A percentile compares a stretch with the other conserved stretches of the same genome.
Evolutionary conservation across 371 early-diverging fungal species (phyloP).

Genomic region (Mucor sp.): DNA sequence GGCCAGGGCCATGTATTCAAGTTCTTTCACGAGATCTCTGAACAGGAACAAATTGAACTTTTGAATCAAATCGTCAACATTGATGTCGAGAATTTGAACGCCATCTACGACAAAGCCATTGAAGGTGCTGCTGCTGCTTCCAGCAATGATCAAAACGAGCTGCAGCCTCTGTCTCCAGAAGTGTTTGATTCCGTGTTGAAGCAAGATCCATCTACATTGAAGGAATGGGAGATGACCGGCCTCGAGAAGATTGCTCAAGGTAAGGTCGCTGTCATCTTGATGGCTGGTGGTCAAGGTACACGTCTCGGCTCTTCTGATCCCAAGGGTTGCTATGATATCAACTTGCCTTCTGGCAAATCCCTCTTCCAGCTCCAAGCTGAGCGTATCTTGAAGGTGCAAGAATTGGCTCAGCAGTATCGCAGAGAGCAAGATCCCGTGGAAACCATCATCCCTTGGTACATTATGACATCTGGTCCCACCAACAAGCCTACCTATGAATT

Average conservation of each 20-base stretch:
- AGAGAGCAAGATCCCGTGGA: slow-evolving; percentile 27
- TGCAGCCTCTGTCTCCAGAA: slow-evolving; percentile 79
- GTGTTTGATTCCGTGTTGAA: slow-evolving; percentile 77
- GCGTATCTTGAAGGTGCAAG: slow-evolving; percentile 84
- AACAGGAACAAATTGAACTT: slow-evolving; percentile 59
- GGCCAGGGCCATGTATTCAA: slow-evolving; percentile 92
- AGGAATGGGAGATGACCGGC: slow-evolving; percentile 76
- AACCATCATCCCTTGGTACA: slow-evolving; percentile 85
- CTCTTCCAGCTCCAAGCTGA: slow-evolving; percentile 94
- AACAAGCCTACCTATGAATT: slow-evolving; percentile 71
- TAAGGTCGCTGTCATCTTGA: slow-evolving; percentile 92
- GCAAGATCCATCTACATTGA: slow-evolving; percentile 54
- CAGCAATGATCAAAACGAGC: slow-evolving; percentile 9
- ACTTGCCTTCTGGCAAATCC: slow-evolving; percentile 81
- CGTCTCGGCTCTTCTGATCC: slow-evolving; percentile 86
- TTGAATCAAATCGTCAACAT: slow-evolving; percentile 70
- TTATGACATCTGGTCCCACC: slow-evolving; percentile 96
- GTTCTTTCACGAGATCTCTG: slow-evolving; percentile 71
- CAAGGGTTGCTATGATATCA: slow-evolving; percentile 93
- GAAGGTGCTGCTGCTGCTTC: slow-evolving; percentile 50
- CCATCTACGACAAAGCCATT: slow-evolving; percentile 76
- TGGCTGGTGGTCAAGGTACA: slow-evolving; percentile 93
- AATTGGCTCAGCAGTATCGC: slow-evolving; percentile 61
- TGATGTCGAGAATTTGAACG: slow-evolving; percentile 81
- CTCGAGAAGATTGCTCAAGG: slow-evolving; percentile 77